Conservation (phyloP, 768 basidiomycete genomes). For the Termitomyces sp. region DNA sequence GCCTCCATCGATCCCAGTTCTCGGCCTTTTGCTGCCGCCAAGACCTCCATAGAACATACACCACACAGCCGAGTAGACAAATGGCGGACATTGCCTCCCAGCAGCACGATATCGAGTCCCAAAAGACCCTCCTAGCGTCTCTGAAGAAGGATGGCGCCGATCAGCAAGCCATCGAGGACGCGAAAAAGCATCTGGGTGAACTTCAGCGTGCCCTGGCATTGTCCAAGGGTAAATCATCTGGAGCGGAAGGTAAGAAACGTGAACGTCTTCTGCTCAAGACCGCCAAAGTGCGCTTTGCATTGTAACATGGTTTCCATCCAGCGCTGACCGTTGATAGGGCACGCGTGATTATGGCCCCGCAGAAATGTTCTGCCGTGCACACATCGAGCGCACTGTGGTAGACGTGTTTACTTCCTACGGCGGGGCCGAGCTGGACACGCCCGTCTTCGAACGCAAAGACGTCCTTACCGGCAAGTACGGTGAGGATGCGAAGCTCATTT, state of each 20-base stretch:
- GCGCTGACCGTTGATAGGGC: slow-evolving; percentile 46
- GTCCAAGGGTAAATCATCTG: slow-evolving; percentile 29
- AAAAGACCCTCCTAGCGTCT: slow-evolving; percentile 55
- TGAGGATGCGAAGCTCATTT: slow-evolving; percentile 96
- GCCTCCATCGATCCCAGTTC: slow-evolving; percentile 29
- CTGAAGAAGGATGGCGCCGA: slow-evolving; percentile 55
- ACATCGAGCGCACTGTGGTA: slow-evolving; percentile 86
- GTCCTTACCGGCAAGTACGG: slow-evolving; percentile 96
- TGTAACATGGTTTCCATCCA: slow-evolving; percentile 6
- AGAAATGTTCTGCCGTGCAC: slow-evolving; percentile 89
- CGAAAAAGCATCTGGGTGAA: slow-evolving; percentile 66
- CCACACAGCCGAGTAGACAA: neutral
- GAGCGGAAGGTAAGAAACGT: slow-evolving; percentile 42
- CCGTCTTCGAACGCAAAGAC: slow-evolving; percentile 97
- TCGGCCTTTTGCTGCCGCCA: slow-evolving; percentile 10
- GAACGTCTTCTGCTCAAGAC: slow-evolving; percentile 82
- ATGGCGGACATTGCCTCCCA: slow-evolving; percentile 31
- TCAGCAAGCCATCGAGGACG: slow-evolving; percentile 45
- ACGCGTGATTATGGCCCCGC: slow-evolving; percentile 92
- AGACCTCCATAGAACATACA: slow-evolving; percentile 14
- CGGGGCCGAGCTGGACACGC: slow-evolving; percentile 91
- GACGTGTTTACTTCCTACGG: slow-evolving; percentile 87
- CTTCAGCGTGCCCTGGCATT: slow-evolving; percentile 51
- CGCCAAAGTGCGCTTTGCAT: slow-evolving; percentile 63
- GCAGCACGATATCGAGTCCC: slow-evolving; percentile 48